A percentile compares a stretch with the other conserved stretches of the same genome.
These are phyloP conservation scores for Penicillium nordicum DNA, from an alignment of 2,329 filamentous ascomycete species.

Conservation along the genomic window DNA sequence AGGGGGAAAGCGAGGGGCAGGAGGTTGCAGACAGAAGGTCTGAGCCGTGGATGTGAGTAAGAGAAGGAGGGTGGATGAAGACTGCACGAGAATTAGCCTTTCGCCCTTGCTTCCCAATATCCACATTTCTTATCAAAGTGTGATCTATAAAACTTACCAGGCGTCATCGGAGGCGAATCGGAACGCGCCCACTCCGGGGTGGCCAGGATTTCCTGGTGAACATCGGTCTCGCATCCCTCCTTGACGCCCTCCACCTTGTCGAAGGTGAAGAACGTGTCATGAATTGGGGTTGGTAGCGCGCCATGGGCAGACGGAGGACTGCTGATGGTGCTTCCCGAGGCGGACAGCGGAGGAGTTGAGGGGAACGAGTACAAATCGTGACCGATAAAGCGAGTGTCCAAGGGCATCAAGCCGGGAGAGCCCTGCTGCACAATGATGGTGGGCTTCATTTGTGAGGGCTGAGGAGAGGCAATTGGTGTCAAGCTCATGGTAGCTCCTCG, in stretches of 20 bases:
- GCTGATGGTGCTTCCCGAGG: conserved; percentile 77
- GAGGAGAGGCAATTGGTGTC: conserved; percentile 73
- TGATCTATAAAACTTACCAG: conserved; percentile 62
- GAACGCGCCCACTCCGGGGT: conserved; percentile 72
- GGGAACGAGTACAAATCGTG: conserved; percentile 68
- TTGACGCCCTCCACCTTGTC: conserved; percentile 66
- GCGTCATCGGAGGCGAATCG: conserved; percentile 81
- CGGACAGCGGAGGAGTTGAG: conserved; percentile 81
- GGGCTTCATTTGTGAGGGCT: conserved; percentile 70
- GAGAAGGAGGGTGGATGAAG: conserved; percentile 65
- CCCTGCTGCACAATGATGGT: conserved; percentile 64
- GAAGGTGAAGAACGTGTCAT: conserved; percentile 71
- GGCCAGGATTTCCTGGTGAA: conserved; percentile 68
- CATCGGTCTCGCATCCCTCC: conserved; percentile 67
- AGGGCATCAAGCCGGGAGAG: conserved; percentile 53
- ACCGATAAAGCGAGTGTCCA: conserved; percentile 71
- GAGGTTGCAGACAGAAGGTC: conserved; percentile 69
- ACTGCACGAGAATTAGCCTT: conserved; percentile 45
- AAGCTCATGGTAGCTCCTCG: conserved; percentile 39
- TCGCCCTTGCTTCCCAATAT: conserved; percentile 15
- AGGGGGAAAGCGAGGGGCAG: conserved; percentile 83
- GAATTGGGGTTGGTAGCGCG: conserved; percentile 76
- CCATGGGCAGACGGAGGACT: conserved; percentile 76
- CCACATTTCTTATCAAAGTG: conserved; percentile 2
- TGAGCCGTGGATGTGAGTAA: conserved; percentile 57